Base-by-base conservation (phyloP, 768 basidiomycete genomes). In the Suillus brevipes region DNA sequence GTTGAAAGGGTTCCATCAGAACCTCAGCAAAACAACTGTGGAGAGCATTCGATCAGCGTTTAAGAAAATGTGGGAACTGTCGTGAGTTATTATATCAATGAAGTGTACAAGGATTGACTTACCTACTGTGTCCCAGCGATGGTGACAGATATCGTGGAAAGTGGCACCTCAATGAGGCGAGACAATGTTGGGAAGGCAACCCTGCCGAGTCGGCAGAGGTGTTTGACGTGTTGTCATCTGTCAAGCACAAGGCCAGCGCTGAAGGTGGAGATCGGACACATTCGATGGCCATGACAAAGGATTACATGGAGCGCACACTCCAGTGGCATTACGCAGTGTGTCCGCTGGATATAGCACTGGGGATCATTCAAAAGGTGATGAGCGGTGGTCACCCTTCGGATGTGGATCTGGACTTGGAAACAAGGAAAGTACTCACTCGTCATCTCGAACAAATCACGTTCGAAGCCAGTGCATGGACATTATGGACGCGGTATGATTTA, bases 181-280 rank as follows among this genome's bases (percentile, higher is more conserved):
- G 28, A 6, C 50, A 52, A 16, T 16, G 8, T 8, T 31, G 50
- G 50, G 50, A 52, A 18, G 78, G 79, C 2, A 75, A 74, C 60
- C 79, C 74, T 4, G 76, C 74, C 0, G 61, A 72, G 1, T 73
- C 73, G 0, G 57, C 55, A 28, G 66, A 67, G 25, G 71, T 79
- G 1, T 64, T 69, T 12, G 60, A 66, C 1, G 34, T 78, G 7
- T 52, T 77, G 7, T 70, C 73, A 37, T 68, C 69, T 0, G 53
- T 77, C 53, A 75, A 74, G 31, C 66, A 73, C 31, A 65, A 69
- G 56, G 16, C 67, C 10, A 53, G 67, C 38, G 42, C 64, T 2
- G 70, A 74, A 47, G 73, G 71, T 0, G 70, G 63, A 14, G 25
- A 69, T 16, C 68, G 68, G 34, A 70, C 65, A 4, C 72, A 81